These are phyloP conservation scores for Spathaspora passalidarum DNA, from an alignment of 805 yeast species.

Conservation along the genomic window DNA sequence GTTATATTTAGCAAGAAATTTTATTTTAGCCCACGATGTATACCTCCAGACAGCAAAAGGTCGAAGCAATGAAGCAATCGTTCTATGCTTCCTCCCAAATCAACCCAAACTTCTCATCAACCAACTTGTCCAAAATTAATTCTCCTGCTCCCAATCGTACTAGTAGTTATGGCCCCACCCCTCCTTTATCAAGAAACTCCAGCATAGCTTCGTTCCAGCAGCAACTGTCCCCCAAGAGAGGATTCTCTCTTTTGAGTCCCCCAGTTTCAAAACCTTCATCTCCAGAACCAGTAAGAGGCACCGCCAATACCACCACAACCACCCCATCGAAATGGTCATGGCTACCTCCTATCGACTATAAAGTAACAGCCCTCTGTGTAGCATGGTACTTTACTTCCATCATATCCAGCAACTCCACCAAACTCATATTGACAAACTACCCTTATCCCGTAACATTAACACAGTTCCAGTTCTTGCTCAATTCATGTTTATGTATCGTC, in stretches of 20 bases:
- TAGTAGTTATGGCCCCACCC: constrained; percentile 1
- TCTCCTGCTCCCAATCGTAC: not conserved
- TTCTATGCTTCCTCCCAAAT: constrained; percentile 13
- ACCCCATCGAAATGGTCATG: constrained; percentile 2
- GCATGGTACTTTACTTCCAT: constrained; percentile 83
- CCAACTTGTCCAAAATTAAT: constrained; percentile 25
- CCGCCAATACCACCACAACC: not conserved
- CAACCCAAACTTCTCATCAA: constrained; percentile 36
- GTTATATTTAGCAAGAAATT: too few species aligned
- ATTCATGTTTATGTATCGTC: constrained; percentile 55
- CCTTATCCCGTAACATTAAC: constrained; percentile 86
- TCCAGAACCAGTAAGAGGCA: constrained; percentile 4
- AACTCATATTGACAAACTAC: constrained; percentile 66
- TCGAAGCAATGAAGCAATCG: not conserved
- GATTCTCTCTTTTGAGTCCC: constrained; percentile 2
- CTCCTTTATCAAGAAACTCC: constrained; percentile 6
- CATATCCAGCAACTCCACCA: constrained; percentile 76
- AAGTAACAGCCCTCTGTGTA: constrained; percentile 48
- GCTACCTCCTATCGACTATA: constrained; percentile 24
- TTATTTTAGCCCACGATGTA: too few species aligned
- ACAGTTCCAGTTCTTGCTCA: constrained; percentile 78
- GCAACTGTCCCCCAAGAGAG: not conserved
- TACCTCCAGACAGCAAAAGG: not conserved
- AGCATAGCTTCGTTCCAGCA: constrained; percentile 3
- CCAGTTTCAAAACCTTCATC: constrained; percentile 8